A percentile compares a stretch with the other conserved stretches of the same genome.
These are phyloP conservation scores for Pleoardoris graminearum DNA, from an alignment of 2,329 filamentous ascomycete species.

Conservation along the genomic window DNA sequence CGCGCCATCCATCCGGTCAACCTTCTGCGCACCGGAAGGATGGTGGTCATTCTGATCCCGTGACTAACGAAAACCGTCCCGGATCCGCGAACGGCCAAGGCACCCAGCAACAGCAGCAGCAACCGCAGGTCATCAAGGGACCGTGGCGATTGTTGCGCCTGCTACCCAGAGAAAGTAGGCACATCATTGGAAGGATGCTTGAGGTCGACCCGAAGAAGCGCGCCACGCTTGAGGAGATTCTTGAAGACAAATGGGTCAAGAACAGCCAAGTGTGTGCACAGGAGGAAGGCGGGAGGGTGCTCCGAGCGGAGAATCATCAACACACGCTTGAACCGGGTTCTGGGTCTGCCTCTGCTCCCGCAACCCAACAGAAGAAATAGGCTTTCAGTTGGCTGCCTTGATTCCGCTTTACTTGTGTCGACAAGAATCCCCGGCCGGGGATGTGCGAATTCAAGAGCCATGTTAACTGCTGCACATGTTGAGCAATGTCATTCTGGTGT, in stretches of 20 bases:
- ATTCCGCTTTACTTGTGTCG: background rate
- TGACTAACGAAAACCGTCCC: conserved; percentile 16
- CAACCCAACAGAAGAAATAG: conserved; percentile 43
- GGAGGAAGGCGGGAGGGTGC: conserved; percentile 71
- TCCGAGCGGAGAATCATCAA: conserved; percentile 74
- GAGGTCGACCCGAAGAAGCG: conserved; percentile 82
- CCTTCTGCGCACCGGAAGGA: conserved; percentile 29
- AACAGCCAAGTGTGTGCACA: conserved; percentile 81
- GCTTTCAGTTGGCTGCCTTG: background rate
- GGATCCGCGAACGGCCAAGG: conserved; percentile 19
- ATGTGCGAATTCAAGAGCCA: background rate
- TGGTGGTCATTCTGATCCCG: conserved; percentile 23
- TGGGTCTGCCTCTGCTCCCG: conserved; percentile 33
- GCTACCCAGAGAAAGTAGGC: conserved; percentile 83
- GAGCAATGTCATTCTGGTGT: conserved; percentile 6
- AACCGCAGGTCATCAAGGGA: conserved; percentile 72
- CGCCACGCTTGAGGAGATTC: conserved; percentile 81
- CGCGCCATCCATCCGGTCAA: conserved; percentile 40
- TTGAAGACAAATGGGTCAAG: conserved; percentile 88
- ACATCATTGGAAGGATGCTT: conserved; percentile 91
- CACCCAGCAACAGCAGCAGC: conserved; percentile 59
- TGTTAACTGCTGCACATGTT: background rate
- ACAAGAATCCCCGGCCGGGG: background rate
- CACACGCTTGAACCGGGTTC: conserved; percentile 77
- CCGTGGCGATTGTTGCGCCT: conserved; percentile 88